These are phyloP conservation scores for Phylloporus sp. DNA, from an alignment of 768 basidiomycete species.

Conservation along the genomic window DNA sequence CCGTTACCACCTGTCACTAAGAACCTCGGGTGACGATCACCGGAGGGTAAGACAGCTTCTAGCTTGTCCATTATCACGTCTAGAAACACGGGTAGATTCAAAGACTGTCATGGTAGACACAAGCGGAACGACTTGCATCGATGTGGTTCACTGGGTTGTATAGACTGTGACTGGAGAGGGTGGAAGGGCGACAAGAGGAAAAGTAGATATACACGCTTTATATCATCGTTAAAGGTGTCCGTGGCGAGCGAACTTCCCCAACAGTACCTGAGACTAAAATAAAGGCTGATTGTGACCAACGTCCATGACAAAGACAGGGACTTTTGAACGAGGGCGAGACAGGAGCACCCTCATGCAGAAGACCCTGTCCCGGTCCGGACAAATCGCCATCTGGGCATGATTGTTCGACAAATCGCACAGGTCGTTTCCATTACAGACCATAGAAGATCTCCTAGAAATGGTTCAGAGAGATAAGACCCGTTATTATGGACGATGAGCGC, in stretches of 20 bases:
- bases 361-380: neutral
- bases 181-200: neutral
- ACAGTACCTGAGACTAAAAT: neutral
- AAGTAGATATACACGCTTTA: constrained; percentile 1
- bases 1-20: constrained; percentile 52
- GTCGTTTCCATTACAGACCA: neutral
- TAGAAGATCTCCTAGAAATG: constrained; percentile 5
- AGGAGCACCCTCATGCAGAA: neutral
- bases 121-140: neutral
- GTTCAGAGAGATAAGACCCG: neutral
- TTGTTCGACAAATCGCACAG: neutral
- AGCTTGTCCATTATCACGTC: neutral
- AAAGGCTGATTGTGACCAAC: constrained; percentile 1
- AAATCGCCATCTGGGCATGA: too few species aligned
- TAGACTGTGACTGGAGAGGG: neutral
- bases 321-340: neutral
- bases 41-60: neutral
- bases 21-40: constrained; percentile 13
- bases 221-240: neutral
- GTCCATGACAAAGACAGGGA: neutral
- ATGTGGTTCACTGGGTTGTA: neutral
- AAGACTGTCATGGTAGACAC: neutral
- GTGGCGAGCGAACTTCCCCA: neutral
- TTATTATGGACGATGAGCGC: neutral
- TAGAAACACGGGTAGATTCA: neutral